Conservation (phyloP, 306 rosid species). For the Begonia masoniana region DNA sequence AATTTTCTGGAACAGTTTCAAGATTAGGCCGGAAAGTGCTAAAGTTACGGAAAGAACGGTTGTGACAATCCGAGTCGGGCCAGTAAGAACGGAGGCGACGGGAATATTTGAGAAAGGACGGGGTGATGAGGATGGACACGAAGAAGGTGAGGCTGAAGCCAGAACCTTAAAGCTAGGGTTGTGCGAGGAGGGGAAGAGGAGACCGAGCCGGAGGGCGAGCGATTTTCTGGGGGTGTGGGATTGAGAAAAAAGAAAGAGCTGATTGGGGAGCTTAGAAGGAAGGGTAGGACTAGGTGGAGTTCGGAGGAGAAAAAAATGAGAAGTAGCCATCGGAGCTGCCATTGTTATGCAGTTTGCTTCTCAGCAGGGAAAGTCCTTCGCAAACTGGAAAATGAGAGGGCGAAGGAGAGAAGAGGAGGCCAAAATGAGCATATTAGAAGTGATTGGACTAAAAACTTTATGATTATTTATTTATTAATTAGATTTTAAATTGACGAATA, state of each 20-base stretch:
- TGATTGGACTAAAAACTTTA: too few relatives aligned
- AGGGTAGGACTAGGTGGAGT: neutral
- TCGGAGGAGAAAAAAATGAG: constrained; percentile 8
- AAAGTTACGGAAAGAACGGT: constrained; percentile 19
- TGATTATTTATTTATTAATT: too few relatives aligned
- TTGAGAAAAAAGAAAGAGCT: constrained; percentile 1
- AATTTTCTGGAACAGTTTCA: neutral
- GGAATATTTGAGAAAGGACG: neutral
- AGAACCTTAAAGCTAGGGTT: constrained; percentile 3
- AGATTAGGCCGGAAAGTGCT: constrained; percentile 6
- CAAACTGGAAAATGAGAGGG: too few relatives aligned
- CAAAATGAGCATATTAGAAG: too few relatives aligned
- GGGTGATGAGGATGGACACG: neutral
- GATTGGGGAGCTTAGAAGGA: neutral
- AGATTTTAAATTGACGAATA: too few relatives aligned
- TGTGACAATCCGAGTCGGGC: constrained; percentile 22
- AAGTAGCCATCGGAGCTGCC: neutral
- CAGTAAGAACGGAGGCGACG: neutral
- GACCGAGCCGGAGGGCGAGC: neutral
- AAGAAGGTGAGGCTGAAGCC: constrained; percentile 2
- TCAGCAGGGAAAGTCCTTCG: too few relatives aligned
- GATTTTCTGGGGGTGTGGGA: neutral
- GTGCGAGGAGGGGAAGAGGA: neutral
- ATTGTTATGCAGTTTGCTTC: too few relatives aligned
- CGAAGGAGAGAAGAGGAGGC: too few relatives aligned